Conservation (phyloP, 768 basidiomycete genomes). For the Scleroderma bovista region DNA sequence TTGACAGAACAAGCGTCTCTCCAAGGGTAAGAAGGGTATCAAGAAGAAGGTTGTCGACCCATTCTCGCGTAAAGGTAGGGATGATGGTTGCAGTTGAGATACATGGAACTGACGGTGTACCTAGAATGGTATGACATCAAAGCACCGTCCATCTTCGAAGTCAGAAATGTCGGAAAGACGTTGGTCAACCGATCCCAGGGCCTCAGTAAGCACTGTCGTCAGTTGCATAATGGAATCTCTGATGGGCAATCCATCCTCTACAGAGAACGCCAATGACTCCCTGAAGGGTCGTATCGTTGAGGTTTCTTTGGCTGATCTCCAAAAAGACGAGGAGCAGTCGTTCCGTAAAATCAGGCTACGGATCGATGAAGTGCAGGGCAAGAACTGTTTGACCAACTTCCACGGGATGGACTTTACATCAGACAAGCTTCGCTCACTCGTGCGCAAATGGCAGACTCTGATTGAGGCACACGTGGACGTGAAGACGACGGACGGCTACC, state of each 20-base stretch:
- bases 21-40: conserved; percentile 98
- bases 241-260: conserved; percentile 7
- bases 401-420: conserved; percentile 99
- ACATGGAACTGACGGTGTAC: not conserved
- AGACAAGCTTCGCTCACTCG: conserved; percentile 98
- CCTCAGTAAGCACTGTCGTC: conserved; percentile 65
- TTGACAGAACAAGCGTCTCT: conserved; percentile 89
- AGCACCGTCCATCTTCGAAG: conserved; percentile 96
- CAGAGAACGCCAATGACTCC: conserved; percentile 98
- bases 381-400: conserved; percentile 99
- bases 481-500: conserved; percentile 98
- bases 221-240: not conserved
- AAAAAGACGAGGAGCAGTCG: conserved; percentile 99
- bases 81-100: not conserved
- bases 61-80: conserved; percentile 94
- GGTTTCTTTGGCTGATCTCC: conserved; percentile 93
- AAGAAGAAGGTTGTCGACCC: conserved; percentile 99
- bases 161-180: conserved; percentile 96
- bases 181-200: conserved; percentile 97
- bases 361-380: conserved; percentile 94
- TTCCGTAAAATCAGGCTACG: conserved; percentile 99
- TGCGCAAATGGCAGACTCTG: conserved; percentile 99
- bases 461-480: conserved; percentile 99
- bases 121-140: conserved; percentile 99
- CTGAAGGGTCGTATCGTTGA: conserved; percentile 96